Base-by-base conservation (phyloP, 2,329 filamentous ascomycete genomes). In the Trichoderma koningiopsis region DNA sequence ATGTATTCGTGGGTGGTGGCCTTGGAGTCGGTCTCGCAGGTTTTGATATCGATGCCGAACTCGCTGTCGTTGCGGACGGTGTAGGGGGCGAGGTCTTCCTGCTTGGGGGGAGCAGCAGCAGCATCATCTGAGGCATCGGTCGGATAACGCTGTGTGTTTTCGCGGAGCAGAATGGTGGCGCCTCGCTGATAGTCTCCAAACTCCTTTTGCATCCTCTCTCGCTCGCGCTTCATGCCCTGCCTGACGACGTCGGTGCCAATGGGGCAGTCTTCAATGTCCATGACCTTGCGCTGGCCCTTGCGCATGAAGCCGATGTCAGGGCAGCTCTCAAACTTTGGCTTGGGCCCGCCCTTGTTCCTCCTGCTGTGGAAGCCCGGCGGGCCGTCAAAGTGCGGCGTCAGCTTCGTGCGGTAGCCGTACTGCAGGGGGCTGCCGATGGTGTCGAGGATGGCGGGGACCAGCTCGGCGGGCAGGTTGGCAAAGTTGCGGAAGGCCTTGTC, bases 251-350 rank as follows among this genome's bases (percentile, higher is more conserved):
- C 89, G 2, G 96, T 99, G 62, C 92, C 96, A 71, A 99, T 96
- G 6, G 96, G 96, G 74, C 96, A 99, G 78, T 98, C 94, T 79
- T 99, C 96, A 72, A 99, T 98, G 77, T 99, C 96, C 72, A 99
- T 83, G 3, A 94, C 94, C 71, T 85, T 85, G 68, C 90, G 86
- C 59, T 87, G 88, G n/a, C 92, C 92, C 80, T 97, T 98, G 72
- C 87, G 85, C 86, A 93, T 96, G 82, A 97, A 99, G 10, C 96
- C 96, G 74, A 98, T 93, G 2, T 91, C 87, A 0, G 96, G 96
- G 4, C 92, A 85, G 68, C 86, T 83, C 16, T 85, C 81, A 74
- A 92, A 91, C 5, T 79, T 72, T 11, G 77, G 70, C 72, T 77
- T 75, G 64, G 81, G 82, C 69, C 85, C 84, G 70, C 85, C 84